Evolutionary conservation across 305 asterid species (phyloP).

Genomic region (Petunia hybrid): DNA sequence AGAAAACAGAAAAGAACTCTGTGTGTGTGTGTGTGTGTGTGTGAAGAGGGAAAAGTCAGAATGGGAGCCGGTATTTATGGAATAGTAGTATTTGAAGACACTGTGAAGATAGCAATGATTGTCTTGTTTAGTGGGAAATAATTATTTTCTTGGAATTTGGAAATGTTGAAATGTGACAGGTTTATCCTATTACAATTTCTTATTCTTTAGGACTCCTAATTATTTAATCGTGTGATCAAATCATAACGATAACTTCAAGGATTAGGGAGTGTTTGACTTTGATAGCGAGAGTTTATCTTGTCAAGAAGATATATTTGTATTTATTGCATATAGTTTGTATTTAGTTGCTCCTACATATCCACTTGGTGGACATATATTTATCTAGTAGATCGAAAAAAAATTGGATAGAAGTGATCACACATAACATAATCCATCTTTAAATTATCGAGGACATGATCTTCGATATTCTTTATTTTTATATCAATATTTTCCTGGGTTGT

Average conservation of each 20-base stretch:
- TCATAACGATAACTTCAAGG: not conserved
- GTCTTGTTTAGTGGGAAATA: not conserved
- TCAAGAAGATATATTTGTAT: not conserved
- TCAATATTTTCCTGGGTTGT: no score
- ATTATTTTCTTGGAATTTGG: constrained; percentile 48
- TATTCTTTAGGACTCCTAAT: not conserved
- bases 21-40: not conserved
- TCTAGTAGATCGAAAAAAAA: not conserved
- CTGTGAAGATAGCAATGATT: constrained; percentile 31
- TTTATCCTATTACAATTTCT: constrained; percentile 33
- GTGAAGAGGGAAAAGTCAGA: not conserved
- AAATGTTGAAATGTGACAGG: constrained; percentile 23
- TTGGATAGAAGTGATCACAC: no score
- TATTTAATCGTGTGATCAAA: not conserved
- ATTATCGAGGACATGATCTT: no score
- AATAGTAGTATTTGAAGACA: not conserved
- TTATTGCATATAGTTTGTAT: not conserved
- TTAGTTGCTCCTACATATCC: not conserved
- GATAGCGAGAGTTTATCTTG: not conserved
- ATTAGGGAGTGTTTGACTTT: not conserved
- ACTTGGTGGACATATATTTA: not conserved
- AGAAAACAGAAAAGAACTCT: not conserved
- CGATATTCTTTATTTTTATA: no score
- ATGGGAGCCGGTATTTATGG: constrained; percentile 15
- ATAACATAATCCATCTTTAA: no score